Conservation (phyloP, 331 rosid genomes). For the Ulmus americana region DNA sequence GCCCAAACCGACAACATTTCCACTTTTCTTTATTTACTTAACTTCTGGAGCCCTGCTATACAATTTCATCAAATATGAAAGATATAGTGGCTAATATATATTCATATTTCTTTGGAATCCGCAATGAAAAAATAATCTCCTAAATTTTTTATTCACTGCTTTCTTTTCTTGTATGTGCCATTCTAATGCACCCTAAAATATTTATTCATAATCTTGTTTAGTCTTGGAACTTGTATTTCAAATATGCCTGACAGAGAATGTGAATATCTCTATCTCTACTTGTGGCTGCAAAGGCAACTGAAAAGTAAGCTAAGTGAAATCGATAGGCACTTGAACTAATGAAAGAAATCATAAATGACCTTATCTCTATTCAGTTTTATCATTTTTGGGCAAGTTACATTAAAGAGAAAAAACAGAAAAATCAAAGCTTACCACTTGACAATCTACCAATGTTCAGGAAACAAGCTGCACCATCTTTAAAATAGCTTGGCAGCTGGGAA, state of each 20-base stretch:
- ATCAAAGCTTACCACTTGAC: conserved; percentile 49
- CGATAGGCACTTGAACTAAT: background rate
- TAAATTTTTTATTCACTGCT: background rate
- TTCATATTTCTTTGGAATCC: background rate
- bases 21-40: background rate
- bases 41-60: background rate
- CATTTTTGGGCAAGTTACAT: background rate
- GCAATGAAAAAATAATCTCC: background rate
- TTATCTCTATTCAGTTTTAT: background rate
- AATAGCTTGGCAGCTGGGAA: conserved; percentile 71
- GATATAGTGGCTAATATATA: background rate
- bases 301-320: background rate
- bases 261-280: too few relatives aligned
- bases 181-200: background rate
- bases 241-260: too few relatives aligned
- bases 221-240: too few relatives aligned
- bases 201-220: background rate
- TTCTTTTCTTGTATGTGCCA: background rate
- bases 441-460: conserved; percentile 63
- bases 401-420: background rate
- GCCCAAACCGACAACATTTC: background rate
- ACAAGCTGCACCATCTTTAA: conserved; percentile 87
- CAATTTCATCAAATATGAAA: background rate
- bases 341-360: background rate
- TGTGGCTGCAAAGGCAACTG: background rate